phyloP scores from a whole-genome alignment of 768 basidiomycete genomes.

The Rhodosporidiobolus sp. region DNA sequence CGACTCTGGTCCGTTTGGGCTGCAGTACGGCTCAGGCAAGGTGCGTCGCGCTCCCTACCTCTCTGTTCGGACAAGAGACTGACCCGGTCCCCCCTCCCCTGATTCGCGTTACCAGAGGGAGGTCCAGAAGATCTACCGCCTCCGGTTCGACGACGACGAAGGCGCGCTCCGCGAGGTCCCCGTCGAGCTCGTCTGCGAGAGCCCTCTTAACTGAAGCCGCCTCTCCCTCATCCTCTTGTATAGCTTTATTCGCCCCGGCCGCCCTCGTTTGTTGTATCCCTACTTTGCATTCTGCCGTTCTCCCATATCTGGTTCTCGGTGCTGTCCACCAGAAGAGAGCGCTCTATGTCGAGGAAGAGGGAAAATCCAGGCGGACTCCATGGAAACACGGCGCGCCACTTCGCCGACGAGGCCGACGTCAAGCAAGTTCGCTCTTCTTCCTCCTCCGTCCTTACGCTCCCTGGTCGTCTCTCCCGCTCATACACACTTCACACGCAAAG shows the following conservation, averaged over 20 bases:
- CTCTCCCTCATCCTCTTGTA: background rate
- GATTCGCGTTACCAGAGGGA: constrained; percentile 11
- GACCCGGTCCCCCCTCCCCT: too few relatives aligned
- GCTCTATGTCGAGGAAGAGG: too few relatives aligned
- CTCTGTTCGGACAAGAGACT: background rate
- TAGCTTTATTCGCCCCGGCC: background rate
- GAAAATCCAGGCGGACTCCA: too few relatives aligned
- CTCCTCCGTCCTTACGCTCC: too few relatives aligned
- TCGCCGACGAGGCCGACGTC: background rate
- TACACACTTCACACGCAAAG: background rate
- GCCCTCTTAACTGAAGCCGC: background rate
- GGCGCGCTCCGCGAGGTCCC: constrained; percentile 17
- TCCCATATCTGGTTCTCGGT: too few relatives aligned
- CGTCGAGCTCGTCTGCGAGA: constrained; percentile 37
- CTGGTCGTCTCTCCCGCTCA: background rate
- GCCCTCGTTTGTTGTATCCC: background rate
- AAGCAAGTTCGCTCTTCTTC: too few relatives aligned
- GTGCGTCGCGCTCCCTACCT: constrained; percentile 1
- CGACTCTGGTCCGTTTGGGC: constrained; percentile 24
- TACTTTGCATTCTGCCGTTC: too few relatives aligned
- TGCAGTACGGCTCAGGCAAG: constrained; percentile 20
- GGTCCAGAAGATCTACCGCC: constrained; percentile 34
- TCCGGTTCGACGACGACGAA: constrained; percentile 44
- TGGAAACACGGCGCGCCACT: too few relatives aligned
- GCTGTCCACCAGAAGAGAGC: too few relatives aligned